A percentile compares a stretch with the other conserved stretches of the same genome.
phyloP scores from a whole-genome alignment of 192 early-diverging fungal genomes.

The Chytriomyces sp. region DNA sequence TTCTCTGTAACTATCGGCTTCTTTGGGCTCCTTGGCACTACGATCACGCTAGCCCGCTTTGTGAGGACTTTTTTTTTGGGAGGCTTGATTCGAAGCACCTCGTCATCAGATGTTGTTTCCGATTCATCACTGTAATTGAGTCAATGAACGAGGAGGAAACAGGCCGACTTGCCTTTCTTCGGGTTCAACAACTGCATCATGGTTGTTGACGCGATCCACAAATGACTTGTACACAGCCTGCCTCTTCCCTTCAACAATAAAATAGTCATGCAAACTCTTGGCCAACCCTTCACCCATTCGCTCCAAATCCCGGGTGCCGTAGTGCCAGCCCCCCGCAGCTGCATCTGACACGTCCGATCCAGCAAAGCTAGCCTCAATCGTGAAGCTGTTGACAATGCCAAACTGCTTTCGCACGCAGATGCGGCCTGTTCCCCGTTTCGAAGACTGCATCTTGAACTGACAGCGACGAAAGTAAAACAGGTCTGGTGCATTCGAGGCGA shows the following conservation, averaged over 20 bases:
- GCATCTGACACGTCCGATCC: slow-evolving; percentile 25
- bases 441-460: slow-evolving; percentile 41
- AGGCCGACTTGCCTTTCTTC: slow-evolving; percentile 18
- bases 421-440: slow-evolving; percentile 41
- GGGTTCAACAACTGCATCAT: slow-evolving; percentile 4
- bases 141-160: background rate
- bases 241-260: slow-evolving; percentile 24
- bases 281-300: slow-evolving; percentile 37
- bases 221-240: slow-evolving; percentile 3
- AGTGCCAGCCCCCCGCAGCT: slow-evolving; percentile 33
- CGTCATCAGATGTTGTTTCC: slow-evolving; percentile 48
- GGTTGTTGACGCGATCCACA: slow-evolving; percentile 6
- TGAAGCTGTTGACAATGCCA: slow-evolving; percentile 43
- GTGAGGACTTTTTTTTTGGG: slow-evolving; percentile 35
- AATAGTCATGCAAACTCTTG: slow-evolving; percentile 31
- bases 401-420: slow-evolving; percentile 35
- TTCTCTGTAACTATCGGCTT: background rate
- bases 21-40: background rate
- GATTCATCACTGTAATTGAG: slow-evolving; percentile 11
- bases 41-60: background rate
- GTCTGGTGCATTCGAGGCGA: slow-evolving; percentile 20
- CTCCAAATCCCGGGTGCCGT: slow-evolving; percentile 27
- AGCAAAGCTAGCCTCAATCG: slow-evolving; percentile 46
- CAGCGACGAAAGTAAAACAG: slow-evolving; percentile 41
- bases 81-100: slow-evolving; percentile 21